Base-by-base conservation (phyloP, 495 filamentous ascomycete species). In the Hypoxylon subgilvum region DNA sequence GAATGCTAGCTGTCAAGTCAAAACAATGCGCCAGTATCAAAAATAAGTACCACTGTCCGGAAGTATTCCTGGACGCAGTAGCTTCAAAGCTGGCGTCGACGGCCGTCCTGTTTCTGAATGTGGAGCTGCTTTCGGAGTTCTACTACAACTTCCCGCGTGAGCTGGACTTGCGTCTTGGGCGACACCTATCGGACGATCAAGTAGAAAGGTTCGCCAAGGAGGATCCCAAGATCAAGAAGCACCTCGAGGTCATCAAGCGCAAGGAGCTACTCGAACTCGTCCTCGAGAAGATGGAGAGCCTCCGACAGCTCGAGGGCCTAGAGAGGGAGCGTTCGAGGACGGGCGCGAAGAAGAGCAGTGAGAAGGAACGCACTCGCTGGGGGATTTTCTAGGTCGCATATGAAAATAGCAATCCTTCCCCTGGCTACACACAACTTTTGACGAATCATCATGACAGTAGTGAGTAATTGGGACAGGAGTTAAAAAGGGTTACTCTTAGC, bases 71-170 rank as follows among this genome's bases (percentile, higher is more conserved):
- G 21, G 94, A 99, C 69, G 90, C 95, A 7, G 94, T 97, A 8
- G 91, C 94, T 22, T 89, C 95, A 66, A 96, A 97, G 74, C 86
- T 99, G 49, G 92, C 92, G 12, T 86, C 89, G 2, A 97, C 93
- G 0, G 93, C 94, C 8, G 95, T 97, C 7, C 83, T 99, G 0
- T 99, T 99, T 80, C 84, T 99, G 7, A 96, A 99, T 63, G 95
- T 97, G 28, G 94, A 99, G 76, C 82, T 99, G 19, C 82, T 99
- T 32, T 91, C 89, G 3, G 96, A 97, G 68, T 99, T 97, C 66
- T 96, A 96, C 76, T 92, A 95, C 69, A 87, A 93, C 68, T 99
- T 99, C 76, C 94, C 94, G 0, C 83, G 95, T 16, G 91, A 96
- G 69, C 82, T 99, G 14, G 94, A 99, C 70, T 67, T 85, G 62